Conservation (phyloP, 306 rosid species). For the Prunus fruticosa region DNA sequence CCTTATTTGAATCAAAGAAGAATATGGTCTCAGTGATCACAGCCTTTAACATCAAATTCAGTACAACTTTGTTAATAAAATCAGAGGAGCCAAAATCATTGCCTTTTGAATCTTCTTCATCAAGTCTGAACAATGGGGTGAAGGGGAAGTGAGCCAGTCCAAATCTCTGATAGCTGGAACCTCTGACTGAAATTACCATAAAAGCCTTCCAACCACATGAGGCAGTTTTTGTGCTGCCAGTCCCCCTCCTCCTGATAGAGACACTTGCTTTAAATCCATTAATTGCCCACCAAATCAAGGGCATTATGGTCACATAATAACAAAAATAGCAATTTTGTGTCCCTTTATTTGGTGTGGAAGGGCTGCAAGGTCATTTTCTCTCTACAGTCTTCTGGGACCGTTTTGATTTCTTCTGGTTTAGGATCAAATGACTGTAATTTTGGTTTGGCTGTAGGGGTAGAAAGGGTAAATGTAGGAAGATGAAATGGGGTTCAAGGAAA, state of each 20-base stretch:
- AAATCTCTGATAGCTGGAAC: slow-evolving; percentile 21
- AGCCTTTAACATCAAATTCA: background rate
- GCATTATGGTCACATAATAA: background rate
- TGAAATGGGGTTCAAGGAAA: slow-evolving; percentile 11
- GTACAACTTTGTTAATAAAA: background rate
- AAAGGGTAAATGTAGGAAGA: background rate
- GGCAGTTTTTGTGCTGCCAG: background rate
- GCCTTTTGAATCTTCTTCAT: slow-evolving; percentile 13
- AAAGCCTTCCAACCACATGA: slow-evolving; percentile 13
- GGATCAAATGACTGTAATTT: background rate
- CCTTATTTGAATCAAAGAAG: background rate
- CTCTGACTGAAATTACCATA: slow-evolving; percentile 2
- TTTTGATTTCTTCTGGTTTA: background rate
- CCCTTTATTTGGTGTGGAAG: slow-evolving; percentile 22
- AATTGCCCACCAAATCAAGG: slow-evolving; percentile 6
- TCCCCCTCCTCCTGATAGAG: background rate
- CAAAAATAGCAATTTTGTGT: background rate
- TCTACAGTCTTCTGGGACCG: slow-evolving; percentile 6
- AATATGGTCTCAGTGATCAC: background rate
- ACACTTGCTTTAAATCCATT: slow-evolving; percentile 12
- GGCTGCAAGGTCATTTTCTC: slow-evolving; percentile 23
- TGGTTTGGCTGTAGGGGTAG: background rate
- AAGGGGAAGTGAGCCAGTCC: background rate
- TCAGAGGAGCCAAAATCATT: slow-evolving; percentile 20
- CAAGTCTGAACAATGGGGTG: background rate